Evolutionary conservation across 2,329 filamentous ascomycete genomes (phyloP).

Genomic region (Stachybotrys chlorohalonatus): DNA sequence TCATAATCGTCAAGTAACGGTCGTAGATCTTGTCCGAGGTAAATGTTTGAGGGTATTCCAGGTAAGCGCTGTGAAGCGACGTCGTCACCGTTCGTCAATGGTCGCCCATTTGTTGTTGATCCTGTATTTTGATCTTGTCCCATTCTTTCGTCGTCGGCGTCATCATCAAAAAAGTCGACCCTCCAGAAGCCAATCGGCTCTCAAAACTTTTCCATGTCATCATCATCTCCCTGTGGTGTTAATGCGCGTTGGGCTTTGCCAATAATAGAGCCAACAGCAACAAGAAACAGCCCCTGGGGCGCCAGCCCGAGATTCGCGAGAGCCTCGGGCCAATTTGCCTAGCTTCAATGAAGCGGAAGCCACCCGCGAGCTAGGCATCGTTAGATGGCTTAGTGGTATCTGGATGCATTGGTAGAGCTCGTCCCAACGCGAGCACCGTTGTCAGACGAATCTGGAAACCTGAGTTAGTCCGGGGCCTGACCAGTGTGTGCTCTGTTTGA

Average conservation of each 20-base stretch:
- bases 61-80: constrained; percentile 16
- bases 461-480: not conserved
- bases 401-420: constrained; percentile 22
- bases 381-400: constrained; percentile 22
- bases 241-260: too few relatives aligned
- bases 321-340: not conserved
- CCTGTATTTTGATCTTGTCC: constrained; percentile 30
- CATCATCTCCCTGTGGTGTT: not conserved
- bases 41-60: constrained; percentile 21
- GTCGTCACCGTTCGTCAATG: constrained; percentile 25
- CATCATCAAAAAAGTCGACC: constrained; percentile 20
- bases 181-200: not conserved
- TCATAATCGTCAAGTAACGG: constrained; percentile 35
- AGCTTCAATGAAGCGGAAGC: not conserved
- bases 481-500: constrained; percentile 5
- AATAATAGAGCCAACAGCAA: too few relatives aligned
- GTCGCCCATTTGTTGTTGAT: constrained; percentile 31
- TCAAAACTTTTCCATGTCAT: constrained; percentile 5
- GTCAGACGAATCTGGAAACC: constrained; percentile 30
- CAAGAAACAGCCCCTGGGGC: not conserved
- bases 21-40: constrained; percentile 22
- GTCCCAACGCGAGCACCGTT: constrained; percentile 28
- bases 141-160: constrained; percentile 28
- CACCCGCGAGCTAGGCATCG: constrained; percentile 1
- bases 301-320: not conserved